phyloP scores from a whole-genome alignment of 2,329 filamentous ascomycete genomes.

The Xylaria sp. region DNA sequence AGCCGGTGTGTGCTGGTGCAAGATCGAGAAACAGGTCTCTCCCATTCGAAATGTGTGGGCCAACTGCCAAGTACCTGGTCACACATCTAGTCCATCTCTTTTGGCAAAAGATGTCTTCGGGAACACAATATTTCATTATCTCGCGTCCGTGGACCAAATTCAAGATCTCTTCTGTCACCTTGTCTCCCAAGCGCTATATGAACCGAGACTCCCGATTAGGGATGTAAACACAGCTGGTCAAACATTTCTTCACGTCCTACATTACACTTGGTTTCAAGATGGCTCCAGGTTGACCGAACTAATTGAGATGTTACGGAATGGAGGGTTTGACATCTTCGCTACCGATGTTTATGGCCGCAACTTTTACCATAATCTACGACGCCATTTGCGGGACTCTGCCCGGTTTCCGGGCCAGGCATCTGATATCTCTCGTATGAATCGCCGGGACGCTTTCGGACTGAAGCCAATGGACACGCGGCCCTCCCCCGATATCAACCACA shows the following conservation, averaged over 20 bases:
- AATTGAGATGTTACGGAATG: slow-evolving; percentile 38
- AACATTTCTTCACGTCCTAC: slow-evolving; percentile 50
- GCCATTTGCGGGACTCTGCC: slow-evolving; percentile 33
- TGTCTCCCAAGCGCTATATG: slow-evolving; percentile 35
- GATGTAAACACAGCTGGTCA: slow-evolving; percentile 47
- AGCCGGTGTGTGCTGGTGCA: slow-evolving; percentile 52
- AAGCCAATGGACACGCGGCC: slow-evolving; percentile 42
- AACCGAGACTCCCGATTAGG: slow-evolving; percentile 45
- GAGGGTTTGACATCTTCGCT: slow-evolving; percentile 44
- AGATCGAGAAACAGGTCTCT: slow-evolving; percentile 35
- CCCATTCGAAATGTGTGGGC: slow-evolving; percentile 34
- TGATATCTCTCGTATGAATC: slow-evolving; percentile 49
- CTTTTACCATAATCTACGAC: slow-evolving; percentile 51
- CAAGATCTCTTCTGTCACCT: slow-evolving; percentile 41
- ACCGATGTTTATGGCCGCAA: slow-evolving; percentile 49
- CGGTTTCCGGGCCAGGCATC: slow-evolving; percentile 46
- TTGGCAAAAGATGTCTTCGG: slow-evolving; percentile 61
- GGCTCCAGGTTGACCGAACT: slow-evolving; percentile 41
- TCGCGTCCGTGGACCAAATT: slow-evolving; percentile 39
- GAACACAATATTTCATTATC: slow-evolving; percentile 62
- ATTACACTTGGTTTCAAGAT: slow-evolving; percentile 47
- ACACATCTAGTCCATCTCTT: slow-evolving; percentile 48
- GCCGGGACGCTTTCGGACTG: slow-evolving; percentile 61
- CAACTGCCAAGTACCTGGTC: slow-evolving; percentile 45
- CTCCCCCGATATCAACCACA: slow-evolving; percentile 12